Evolutionary conservation across 192 early-diverging fungal species (phyloP).

Genomic region (Backusella luteola): DNA sequence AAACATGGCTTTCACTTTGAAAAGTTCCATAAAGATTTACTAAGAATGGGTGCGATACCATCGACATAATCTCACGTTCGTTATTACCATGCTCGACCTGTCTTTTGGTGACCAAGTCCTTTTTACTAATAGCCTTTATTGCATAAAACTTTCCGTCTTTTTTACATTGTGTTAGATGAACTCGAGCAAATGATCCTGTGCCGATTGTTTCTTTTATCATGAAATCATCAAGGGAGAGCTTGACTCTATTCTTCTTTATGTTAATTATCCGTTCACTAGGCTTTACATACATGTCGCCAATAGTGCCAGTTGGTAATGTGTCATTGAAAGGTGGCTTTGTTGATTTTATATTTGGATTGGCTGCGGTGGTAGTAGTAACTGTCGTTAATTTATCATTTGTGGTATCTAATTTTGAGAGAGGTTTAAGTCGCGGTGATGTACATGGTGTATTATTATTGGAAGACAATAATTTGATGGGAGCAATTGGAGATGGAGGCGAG

Average conservation of each 20-base stretch:
- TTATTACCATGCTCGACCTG: constrained; percentile 97
- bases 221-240: constrained; percentile 54
- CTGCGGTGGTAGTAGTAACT: neutral
- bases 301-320: neutral
- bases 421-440: neutral
- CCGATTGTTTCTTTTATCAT: constrained; percentile 84
- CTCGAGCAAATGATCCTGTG: constrained; percentile 93
- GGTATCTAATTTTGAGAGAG: neutral
- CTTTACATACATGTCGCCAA: neutral
- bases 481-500: neutral
- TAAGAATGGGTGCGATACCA: constrained; percentile 82
- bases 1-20: constrained; percentile 84
- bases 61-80: constrained; percentile 83
- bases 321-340: neutral
- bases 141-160: constrained; percentile 80
- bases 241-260: neutral
- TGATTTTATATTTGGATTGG: neutral
- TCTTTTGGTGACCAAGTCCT: constrained; percentile 85
- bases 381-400: neutral
- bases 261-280: neutral
- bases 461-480: neutral
- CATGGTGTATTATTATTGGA: neutral
- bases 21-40: constrained; percentile 87
- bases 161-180: constrained; percentile 81
- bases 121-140: constrained; percentile 92